Percentiles rank a stretch among this genome's conserved stretches.
Evolutionary conservation across 2,329 filamentous ascomycete species (phyloP).

Genomic region (Alternaria brassicicola): DNA sequence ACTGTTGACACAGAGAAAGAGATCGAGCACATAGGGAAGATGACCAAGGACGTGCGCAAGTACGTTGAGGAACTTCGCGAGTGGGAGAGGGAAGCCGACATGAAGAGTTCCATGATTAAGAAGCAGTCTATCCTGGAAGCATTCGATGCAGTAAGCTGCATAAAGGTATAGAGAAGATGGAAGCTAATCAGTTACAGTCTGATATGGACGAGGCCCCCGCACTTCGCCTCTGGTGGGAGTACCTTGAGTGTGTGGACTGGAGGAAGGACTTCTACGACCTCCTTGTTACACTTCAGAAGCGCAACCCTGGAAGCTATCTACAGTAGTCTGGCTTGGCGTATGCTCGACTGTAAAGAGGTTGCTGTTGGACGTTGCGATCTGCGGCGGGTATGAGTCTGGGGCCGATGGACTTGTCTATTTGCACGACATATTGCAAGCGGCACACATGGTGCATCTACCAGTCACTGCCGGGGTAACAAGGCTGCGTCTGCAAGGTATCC

Average conservation of each 20-base stretch:
- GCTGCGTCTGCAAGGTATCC: background rate
- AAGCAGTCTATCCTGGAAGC: conserved; percentile 48
- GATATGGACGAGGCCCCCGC: conserved; percentile 51
- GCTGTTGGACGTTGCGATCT: background rate
- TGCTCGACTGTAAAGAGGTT: background rate
- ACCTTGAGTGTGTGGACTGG: conserved; percentile 53
- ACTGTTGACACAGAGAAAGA: conserved; percentile 26
- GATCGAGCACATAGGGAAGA: conserved; percentile 27
- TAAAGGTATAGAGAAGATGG: background rate
- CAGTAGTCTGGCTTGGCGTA: background rate
- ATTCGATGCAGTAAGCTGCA: conserved; percentile 45
- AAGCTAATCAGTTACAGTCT: conserved; percentile 26
- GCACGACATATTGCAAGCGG: background rate
- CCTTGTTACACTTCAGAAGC: conserved; percentile 40
- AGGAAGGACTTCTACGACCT: conserved; percentile 51
- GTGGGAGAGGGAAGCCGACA: conserved; percentile 50
- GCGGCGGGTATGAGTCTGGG: background rate
- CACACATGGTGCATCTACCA: background rate
- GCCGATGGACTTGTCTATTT: background rate
- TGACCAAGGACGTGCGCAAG: conserved; percentile 39
- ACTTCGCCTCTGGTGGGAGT: conserved; percentile 56
- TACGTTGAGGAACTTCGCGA: conserved; percentile 45
- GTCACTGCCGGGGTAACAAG: background rate
- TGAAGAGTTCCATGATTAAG: conserved; percentile 46
- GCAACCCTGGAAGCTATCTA: conserved; percentile 7